Conservation (phyloP, 371 early-diverging fungal genomes). For the Mucor indicus region DNA sequence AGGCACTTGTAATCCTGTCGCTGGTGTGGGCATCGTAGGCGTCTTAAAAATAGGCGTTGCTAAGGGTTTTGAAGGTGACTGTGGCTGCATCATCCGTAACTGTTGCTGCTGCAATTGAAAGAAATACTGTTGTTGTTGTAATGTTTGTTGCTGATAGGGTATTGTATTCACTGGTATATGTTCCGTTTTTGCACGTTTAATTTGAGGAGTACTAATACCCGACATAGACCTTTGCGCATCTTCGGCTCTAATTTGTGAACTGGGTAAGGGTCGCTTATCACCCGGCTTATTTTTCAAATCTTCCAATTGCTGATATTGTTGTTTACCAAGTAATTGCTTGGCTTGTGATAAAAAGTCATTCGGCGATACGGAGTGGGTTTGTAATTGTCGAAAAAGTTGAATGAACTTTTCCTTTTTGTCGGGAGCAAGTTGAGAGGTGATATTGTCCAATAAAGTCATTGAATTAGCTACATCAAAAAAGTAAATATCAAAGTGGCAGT, state of each 20-base stretch:
- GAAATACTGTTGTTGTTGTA: not conserved
- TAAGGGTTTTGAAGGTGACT: not conserved
- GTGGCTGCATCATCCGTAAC: constrained; percentile 1
- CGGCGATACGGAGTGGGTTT: constrained; percentile 30
- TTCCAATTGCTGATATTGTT: constrained; percentile 42
- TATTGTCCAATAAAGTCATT: constrained; percentile 37
- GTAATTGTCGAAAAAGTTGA: constrained; percentile 32
- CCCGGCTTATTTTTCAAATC: constrained; percentile 37
- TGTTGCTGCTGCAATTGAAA: constrained; percentile 12
- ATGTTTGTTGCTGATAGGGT: constrained; percentile 3
- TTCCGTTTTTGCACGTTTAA: constrained; percentile 21
- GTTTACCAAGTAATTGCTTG: constrained; percentile 33
- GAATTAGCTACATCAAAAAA: constrained; percentile 10
- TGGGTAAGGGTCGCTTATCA: constrained; percentile 4
- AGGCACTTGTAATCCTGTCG: constrained; percentile 28
- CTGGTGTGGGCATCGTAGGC: constrained; percentile 20
- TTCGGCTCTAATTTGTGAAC: constrained; percentile 11
- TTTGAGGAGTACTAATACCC: constrained; percentile 20
- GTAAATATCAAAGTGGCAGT: too few relatives aligned
- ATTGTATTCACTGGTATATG: constrained; percentile 8
- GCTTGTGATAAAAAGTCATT: constrained; percentile 36
- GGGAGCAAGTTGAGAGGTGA: constrained; percentile 33
- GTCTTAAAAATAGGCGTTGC: constrained; percentile 28
- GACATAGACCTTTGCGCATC: constrained; percentile 28
- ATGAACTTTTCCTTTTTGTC: constrained; percentile 35